Base-by-base conservation (phyloP, 257 asterid genomes). In the Asclepias syriaca region DNA sequence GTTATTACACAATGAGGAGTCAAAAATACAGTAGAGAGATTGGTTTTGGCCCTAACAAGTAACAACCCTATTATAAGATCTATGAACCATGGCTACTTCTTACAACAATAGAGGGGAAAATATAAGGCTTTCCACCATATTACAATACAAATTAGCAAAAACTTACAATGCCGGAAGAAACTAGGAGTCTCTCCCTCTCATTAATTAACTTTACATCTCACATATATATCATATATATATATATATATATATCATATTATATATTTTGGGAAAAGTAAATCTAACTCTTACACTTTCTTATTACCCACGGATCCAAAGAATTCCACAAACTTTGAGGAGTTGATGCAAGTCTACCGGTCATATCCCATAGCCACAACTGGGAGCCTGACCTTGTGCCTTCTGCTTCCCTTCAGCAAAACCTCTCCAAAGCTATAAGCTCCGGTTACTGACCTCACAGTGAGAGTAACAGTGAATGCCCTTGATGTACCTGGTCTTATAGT, bases 351-450 rank as follows among this genome's bases (percentile, higher is more conserved):
- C 75, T 85, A 91, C 72, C 86, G 89, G 24, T 87, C 49, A 56
- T 84, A 90, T n/a, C 97, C 97, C 96, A 87, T 85, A 8, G 92
- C 92, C 69, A 83, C 96, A 7, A 95, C 96, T 1, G 97, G 99
- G 69, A 95, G 82, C 76, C 94, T 84, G 65, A 92, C 99, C 88
- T 83, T 92, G 80, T 95, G 99, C 65, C 97, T 90, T 78, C 96
- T 82, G 61, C 94, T 95, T 40, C 99, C 99, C 81, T 92, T 90
- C 80, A 95, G 84, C 55, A 75, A 19, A 70, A 95, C 91, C 87
- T 92, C 96, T 22, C 99, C 99, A 46, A 95, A 95, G 84, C 98
- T 90, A 77, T 95, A 95, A 71, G 85, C 39, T 56, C 95, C 96
- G 0, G 89, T 87, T 5, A 84, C 86, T n/a, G 97, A 85, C 59